A percentile compares a stretch with the other conserved stretches of the same genome.
These are phyloP conservation scores for Hyphodiscus sp. DNA, from an alignment of 2,329 filamentous ascomycete species.

Conservation along the genomic window DNA sequence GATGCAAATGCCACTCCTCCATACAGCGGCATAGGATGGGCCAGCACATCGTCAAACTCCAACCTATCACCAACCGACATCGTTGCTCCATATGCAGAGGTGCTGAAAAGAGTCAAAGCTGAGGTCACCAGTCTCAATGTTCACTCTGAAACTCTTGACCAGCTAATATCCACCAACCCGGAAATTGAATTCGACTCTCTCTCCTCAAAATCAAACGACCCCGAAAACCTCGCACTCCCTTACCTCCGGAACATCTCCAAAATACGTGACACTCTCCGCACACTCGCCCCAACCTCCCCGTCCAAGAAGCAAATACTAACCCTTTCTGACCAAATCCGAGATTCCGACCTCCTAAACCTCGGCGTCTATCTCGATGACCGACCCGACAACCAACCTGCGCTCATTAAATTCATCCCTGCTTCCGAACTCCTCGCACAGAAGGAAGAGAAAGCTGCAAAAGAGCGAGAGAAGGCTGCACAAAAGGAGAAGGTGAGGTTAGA, in stretches of 20 bases:
- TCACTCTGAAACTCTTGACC: slow-evolving; percentile 36
- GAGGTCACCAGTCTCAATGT: slow-evolving; percentile 45
- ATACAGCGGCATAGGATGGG: slow-evolving; percentile 53
- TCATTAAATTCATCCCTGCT: slow-evolving; percentile 61
- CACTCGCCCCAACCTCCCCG: slow-evolving; percentile 42
- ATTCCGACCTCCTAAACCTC: slow-evolving; percentile 72
- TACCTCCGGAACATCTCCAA: slow-evolving; percentile 49
- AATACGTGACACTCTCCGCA: slow-evolving; percentile 56
- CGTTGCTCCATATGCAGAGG: slow-evolving; percentile 42
- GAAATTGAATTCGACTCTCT: slow-evolving; percentile 41
- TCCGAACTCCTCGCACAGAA: slow-evolving; percentile 50
- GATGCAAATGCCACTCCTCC: slow-evolving; percentile 53
- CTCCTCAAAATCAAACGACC: slow-evolving; percentile 41
- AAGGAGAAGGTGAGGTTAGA: slow-evolving; percentile 46
- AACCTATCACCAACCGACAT: slow-evolving; percentile 37
- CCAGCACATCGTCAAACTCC: slow-evolving; percentile 33
- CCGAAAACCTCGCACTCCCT: slow-evolving; percentile 47
- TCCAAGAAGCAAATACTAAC: slow-evolving; percentile 66
- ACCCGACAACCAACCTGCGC: slow-evolving; percentile 55
- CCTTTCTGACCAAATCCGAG: slow-evolving; percentile 74
- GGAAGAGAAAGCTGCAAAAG: slow-evolving; percentile 52
- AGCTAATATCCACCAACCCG: slow-evolving; percentile 39
- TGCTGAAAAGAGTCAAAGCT: slow-evolving; percentile 38
- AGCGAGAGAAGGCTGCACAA: slow-evolving; percentile 55
- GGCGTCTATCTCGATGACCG: slow-evolving; percentile 87